These are phyloP conservation scores for Stagonosporopsis cucurbitacearum DNA, from an alignment of 2,329 filamentous ascomycete genomes.

Conservation along the genomic window DNA sequence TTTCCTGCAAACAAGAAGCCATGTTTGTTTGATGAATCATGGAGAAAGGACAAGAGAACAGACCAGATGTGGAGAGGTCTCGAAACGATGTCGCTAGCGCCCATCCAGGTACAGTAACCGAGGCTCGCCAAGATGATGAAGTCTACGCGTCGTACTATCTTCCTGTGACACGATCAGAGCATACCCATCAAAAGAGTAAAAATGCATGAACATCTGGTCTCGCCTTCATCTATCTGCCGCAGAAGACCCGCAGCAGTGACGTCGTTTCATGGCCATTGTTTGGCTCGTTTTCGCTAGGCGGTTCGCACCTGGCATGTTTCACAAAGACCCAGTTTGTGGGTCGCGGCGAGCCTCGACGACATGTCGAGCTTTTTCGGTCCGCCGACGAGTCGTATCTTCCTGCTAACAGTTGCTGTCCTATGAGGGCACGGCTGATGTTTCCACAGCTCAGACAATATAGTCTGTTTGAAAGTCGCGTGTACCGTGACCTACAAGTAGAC, in stretches of 20 bases:
- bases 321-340: slow-evolving; percentile 7
- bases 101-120: background rate
- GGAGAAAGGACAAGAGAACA: slow-evolving; percentile 1
- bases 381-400: background rate
- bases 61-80: slow-evolving; percentile 4
- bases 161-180: background rate
- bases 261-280: background rate
- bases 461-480: background rate
- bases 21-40: background rate
- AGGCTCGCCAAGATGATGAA: background rate
- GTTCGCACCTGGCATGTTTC: slow-evolving; percentile 12
- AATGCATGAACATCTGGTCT: slow-evolving; percentile 6
- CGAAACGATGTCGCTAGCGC: background rate
- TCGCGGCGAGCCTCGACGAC: slow-evolving; percentile 6
- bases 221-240: slow-evolving; percentile 14
- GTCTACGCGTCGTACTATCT: slow-evolving; percentile 1
- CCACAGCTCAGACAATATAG: background rate
- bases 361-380: background rate
- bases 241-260: slow-evolving; percentile 7
- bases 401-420: background rate
- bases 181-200: slow-evolving; percentile 1
- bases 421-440: background rate
- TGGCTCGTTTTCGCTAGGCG: slow-evolving; percentile 3
- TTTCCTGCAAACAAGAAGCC: background rate
- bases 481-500: background rate